A percentile compares a stretch with the other conserved stretches of the same genome.
Conservation (phyloP, 306 rosid genomes). For the Geum urbanum region DNA sequence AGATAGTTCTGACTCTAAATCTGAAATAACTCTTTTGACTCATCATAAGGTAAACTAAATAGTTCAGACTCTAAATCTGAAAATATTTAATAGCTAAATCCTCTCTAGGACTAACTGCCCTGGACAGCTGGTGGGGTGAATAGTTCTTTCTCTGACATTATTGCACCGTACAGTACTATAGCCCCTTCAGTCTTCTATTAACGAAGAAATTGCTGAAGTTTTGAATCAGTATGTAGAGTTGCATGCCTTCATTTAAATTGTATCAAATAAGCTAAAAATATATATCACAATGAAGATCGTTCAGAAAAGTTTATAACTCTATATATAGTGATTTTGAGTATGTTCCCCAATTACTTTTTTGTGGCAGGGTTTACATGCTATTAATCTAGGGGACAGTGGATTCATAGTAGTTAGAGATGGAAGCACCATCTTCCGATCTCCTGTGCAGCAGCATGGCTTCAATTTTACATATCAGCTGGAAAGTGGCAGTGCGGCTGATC, state of each 20-base stretch:
- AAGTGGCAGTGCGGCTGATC: slow-evolving; percentile 71
- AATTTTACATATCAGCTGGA: slow-evolving; percentile 86
- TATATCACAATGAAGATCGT: not conserved
- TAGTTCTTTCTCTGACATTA: not conserved
- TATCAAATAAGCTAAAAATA: not conserved
- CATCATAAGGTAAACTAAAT: no score
- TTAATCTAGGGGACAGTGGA: slow-evolving; percentile 94
- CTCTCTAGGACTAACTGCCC: not conserved
- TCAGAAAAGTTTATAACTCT: slow-evolving; percentile 1
- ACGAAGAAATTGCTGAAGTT: not conserved
- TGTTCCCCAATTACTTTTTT: slow-evolving; percentile 17
- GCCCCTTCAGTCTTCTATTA: not conserved
- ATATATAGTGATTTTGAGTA: slow-evolving; percentile 1
- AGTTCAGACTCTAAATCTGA: no score
- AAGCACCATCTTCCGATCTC: slow-evolving; percentile 69
- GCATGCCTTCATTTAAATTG: not conserved
- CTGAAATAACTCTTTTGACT: no score
- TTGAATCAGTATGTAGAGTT: not conserved
- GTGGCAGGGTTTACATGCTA: slow-evolving; percentile 73
- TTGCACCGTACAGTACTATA: not conserved
- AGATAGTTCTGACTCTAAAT: no score
- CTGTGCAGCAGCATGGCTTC: slow-evolving; percentile 79
- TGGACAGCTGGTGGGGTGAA: not conserved
- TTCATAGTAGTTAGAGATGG: slow-evolving; percentile 87
- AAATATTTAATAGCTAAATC: no score